Evolutionary conservation across 306 rosid genomes (phyloP).

Genomic region (Quercus glauca): DNA sequence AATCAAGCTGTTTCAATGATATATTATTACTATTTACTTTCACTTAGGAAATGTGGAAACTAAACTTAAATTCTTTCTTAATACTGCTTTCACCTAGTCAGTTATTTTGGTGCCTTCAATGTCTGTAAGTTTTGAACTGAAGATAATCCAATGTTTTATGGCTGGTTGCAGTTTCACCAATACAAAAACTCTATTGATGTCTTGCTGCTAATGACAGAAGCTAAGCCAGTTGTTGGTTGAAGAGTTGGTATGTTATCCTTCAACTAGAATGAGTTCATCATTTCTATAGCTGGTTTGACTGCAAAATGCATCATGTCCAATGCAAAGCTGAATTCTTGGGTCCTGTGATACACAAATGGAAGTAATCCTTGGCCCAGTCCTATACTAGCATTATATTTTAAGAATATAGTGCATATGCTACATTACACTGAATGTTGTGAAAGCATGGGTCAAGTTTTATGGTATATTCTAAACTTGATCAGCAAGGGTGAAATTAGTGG

Average conservation of each 20-base stretch:
- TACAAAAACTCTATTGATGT: slow-evolving; percentile 20
- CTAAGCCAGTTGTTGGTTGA: background rate
- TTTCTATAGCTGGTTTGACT: background rate
- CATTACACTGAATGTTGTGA: too few relatives aligned
- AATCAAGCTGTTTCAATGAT: background rate
- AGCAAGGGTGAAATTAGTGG: too few relatives aligned
- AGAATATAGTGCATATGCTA: too few relatives aligned
- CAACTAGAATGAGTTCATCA: background rate
- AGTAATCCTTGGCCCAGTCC: background rate
- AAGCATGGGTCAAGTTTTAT: too few relatives aligned
- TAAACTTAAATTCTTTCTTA: background rate
- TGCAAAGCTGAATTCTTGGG: background rate
- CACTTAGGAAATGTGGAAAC: background rate
- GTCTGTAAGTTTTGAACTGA: background rate
- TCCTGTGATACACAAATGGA: background rate
- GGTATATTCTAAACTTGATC: too few relatives aligned
- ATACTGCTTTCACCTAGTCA: background rate
- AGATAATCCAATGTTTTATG: background rate
- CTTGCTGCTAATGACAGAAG: slow-evolving; percentile 21
- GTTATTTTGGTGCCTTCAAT: background rate
- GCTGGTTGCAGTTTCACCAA: slow-evolving; percentile 33
- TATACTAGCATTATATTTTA: background rate
- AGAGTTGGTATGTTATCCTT: background rate
- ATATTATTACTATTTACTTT: background rate
- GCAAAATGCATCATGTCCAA: background rate